Base-by-base conservation (phyloP, 148 eudicot genomes). In the Rhododendron henanense region DNA sequence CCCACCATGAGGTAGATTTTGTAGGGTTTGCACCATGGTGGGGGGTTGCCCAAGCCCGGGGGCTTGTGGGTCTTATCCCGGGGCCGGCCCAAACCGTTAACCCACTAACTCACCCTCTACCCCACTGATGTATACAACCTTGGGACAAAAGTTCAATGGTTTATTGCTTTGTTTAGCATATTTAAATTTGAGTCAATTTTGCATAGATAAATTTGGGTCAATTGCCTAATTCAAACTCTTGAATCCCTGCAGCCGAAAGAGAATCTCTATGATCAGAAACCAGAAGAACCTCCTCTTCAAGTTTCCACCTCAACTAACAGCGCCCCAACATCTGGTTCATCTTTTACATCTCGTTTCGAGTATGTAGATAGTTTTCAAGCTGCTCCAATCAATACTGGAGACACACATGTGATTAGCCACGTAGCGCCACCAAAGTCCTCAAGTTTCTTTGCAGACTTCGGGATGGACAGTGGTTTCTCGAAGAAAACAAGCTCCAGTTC, bases 261-360 rank as follows among this genome's bases (percentile, higher is more conserved):
- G 88, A 91, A 87, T 89, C 97, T 97, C 59, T 97, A 97, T 89
- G 99, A 97, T 61, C 99, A 97, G 87, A 97, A 94, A 89, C 99
- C 98, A 48, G 99, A 95, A 89, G 99, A 94, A 84, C 89, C 88
- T 82, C 94, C 95, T 80, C 91, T 87, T 61, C 95, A 94, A 89
- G 92, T 93, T 92, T 88, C 94, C 44, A 90, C 90, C 82, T 87
- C 96, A 37, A 89, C 93, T 86, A 91, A 89, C 87, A 89, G 85
- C 81, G 77, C 93, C 6, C 77, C 93, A 14, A 65, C 90, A 31
- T 85, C 80, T 85, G 92, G 93, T 85, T 81, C 95, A 83, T 92
- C 99, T 37, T 90, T 91, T 78, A 75, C 95, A 48, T 93, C 99
- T 67, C 95, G 98, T 41, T 97, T 97, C 73, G 99, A 94, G 88